These are phyloP conservation scores for Delonix regia DNA, from an alignment of 306 rosid species.

Conservation along the genomic window DNA sequence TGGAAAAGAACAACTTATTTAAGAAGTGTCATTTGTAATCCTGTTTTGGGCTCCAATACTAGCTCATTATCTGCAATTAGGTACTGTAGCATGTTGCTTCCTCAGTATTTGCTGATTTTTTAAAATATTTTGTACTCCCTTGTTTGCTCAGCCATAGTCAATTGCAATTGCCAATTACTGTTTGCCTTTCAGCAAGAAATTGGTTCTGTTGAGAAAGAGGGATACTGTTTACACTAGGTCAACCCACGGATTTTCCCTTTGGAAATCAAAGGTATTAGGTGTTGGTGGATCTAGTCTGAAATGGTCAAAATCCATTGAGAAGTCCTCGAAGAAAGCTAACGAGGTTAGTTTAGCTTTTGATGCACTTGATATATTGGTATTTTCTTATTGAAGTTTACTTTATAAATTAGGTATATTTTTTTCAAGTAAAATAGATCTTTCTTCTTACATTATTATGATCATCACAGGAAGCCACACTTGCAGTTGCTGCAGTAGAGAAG, in stretches of 20 bases:
- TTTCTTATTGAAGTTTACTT: conserved; percentile 8
- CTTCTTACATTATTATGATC: conserved; percentile 27
- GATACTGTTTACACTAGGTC: conserved; percentile 90
- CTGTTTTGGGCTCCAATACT: conserved; percentile 51
- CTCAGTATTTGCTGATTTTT: conserved; percentile 11
- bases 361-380: not conserved
- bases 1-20: conserved; percentile 82
- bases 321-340: conserved; percentile 78
- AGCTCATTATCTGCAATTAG: conserved; percentile 66
- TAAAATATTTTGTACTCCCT: not conserved
- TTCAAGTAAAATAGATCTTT: conserved; percentile 27
- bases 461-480: conserved; percentile 88
- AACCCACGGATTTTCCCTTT: conserved; percentile 81
- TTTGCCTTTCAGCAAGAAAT: conserved; percentile 67
- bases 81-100: conserved; percentile 46
- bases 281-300: conserved; percentile 94
- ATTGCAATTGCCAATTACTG: conserved; percentile 28
- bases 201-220: conserved; percentile 83
- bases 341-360: conserved; percentile 74
- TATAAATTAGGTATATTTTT: conserved; percentile 26
- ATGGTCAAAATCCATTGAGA: conserved; percentile 99
- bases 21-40: conserved; percentile 54
- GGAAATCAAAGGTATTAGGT: conserved; percentile 91
- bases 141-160: conserved; percentile 37
- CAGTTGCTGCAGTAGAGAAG: conserved; percentile 94